Evolutionary conservation across 768 basidiomycete genomes (phyloP).

Genomic region (Suillus luteus): DNA sequence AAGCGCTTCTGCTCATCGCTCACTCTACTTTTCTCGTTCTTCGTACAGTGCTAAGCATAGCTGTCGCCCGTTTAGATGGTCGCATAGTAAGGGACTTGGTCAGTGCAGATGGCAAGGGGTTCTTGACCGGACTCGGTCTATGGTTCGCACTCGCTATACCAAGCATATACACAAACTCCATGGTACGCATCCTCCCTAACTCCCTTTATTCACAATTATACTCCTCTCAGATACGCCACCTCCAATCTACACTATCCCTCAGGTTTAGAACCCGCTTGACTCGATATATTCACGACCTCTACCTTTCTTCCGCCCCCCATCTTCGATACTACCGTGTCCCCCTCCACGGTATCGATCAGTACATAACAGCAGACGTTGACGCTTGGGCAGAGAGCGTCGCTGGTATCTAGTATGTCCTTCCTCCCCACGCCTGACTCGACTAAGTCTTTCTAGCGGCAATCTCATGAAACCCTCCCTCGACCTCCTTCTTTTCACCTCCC

Average conservation of each 20-base stretch:
- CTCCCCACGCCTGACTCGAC: not conserved
- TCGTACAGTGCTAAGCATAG: slow-evolving; percentile 84
- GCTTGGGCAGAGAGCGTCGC: slow-evolving; percentile 86
- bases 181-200: slow-evolving; percentile 50
- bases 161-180: slow-evolving; percentile 93
- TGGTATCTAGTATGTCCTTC: slow-evolving; percentile 79
- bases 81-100: slow-evolving; percentile 87
- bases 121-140: slow-evolving; percentile 74
- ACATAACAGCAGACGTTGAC: slow-evolving; percentile 90
- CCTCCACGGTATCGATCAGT: slow-evolving; percentile 84
- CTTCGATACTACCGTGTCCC: slow-evolving; percentile 68
- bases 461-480: slow-evolving; percentile 91
- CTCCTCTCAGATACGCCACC: slow-evolving; percentile 71
- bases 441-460: slow-evolving; percentile 65
- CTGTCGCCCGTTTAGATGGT: slow-evolving; percentile 88
- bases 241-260: slow-evolving; percentile 85
- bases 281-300: slow-evolving; percentile 89
- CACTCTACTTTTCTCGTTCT: slow-evolving; percentile 88
- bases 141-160: slow-evolving; percentile 94
- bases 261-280: slow-evolving; percentile 84
- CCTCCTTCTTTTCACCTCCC: slow-evolving; percentile 87
- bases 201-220: not conserved
- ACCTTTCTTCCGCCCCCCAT: slow-evolving; percentile 74
- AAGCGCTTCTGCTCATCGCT: slow-evolving; percentile 67
- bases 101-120: slow-evolving; percentile 82